These are phyloP conservation scores for Globisporangium cystogenes DNA, from an alignment of 352 stramenopile species.

Conservation along the genomic window DNA sequence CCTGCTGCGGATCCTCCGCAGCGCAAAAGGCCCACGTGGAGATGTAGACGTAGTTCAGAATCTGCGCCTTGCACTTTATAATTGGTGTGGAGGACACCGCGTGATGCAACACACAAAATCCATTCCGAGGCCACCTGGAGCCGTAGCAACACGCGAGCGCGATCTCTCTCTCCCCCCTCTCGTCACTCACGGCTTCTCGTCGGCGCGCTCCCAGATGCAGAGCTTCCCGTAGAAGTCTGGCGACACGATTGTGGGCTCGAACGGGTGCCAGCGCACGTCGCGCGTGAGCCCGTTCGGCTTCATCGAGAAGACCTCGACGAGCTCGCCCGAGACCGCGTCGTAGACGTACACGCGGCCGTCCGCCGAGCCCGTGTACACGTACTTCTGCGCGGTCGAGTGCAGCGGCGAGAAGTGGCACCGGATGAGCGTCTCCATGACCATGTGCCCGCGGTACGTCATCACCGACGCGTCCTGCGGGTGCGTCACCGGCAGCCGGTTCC, in stretches of 20 bases:
- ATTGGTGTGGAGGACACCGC: too few species aligned
- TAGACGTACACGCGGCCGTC: conserved; percentile 83
- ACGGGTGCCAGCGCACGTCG: conserved; percentile 82
- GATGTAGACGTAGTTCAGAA: too few species aligned
- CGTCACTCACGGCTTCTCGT: too few species aligned
- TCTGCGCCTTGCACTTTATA: too few species aligned
- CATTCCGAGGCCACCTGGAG: too few species aligned
- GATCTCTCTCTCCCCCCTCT: too few species aligned
- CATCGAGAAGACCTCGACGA: conserved; percentile 79
- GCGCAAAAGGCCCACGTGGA: too few species aligned
- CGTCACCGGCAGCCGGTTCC: conserved; percentile 39
- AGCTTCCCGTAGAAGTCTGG: conserved; percentile 85
- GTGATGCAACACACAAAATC: too few species aligned
- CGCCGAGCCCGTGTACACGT: conserved; percentile 79
- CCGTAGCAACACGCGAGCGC: too few species aligned
- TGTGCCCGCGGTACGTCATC: conserved; percentile 82
- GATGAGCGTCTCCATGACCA: conserved; percentile 79
- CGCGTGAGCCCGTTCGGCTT: conserved; percentile 72
- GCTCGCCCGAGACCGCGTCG: conserved; percentile 61
- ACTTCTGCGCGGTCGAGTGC: conserved; percentile 83
- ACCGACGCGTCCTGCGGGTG: conserved; percentile 72
- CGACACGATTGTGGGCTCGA: conserved; percentile 76
- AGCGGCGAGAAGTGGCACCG: conserved; percentile 84
- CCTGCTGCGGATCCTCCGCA: too few species aligned
- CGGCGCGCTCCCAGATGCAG: conserved; percentile 70